Percentiles rank a stretch among this genome's conserved stretches.
Evolutionary conservation across 345 rosid species (phyloP).

Genomic region (Lepidium africanum): DNA sequence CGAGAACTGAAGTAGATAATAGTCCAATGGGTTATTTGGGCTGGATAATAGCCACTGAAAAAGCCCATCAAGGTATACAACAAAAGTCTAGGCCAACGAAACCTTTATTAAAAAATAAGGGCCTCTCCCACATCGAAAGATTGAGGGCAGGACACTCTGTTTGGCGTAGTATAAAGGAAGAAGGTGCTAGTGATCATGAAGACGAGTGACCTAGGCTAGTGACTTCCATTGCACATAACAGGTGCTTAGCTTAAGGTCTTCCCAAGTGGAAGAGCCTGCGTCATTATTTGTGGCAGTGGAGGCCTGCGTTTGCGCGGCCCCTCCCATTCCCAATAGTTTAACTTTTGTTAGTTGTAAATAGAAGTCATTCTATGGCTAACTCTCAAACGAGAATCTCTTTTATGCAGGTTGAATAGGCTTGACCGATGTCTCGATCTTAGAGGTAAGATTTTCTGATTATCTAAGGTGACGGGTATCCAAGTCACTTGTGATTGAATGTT

Average conservation of each 20-base stretch:
- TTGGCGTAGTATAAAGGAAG: background rate
- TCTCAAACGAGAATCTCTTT: background rate
- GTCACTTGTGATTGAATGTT: too few species aligned
- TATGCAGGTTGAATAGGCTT: too few species aligned
- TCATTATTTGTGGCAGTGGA: slow-evolving; percentile 45
- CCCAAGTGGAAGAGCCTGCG: slow-evolving; percentile 45
- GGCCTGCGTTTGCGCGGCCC: slow-evolving; percentile 61
- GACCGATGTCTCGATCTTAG: too few species aligned
- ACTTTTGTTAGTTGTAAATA: too few species aligned
- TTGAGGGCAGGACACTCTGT: background rate
- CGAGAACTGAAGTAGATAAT: background rate
- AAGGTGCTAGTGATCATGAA: slow-evolving; percentile 10
- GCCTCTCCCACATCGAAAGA: slow-evolving; percentile 3
- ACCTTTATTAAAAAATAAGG: background rate
- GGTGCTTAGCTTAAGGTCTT: slow-evolving; percentile 31
- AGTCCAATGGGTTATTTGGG: background rate
- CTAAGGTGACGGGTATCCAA: too few species aligned
- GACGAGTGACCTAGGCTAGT: slow-evolving; percentile 28
- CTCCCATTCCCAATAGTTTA: background rate
- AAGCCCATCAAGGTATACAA: background rate
- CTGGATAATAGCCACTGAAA: background rate
- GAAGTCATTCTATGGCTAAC: background rate
- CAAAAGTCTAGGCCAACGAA: background rate
- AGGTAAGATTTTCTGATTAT: too few species aligned
- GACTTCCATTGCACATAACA: slow-evolving; percentile 23